Evolutionary conservation across 345 rosid species (phyloP).

Genomic region (Erucastrum elatum): DNA sequence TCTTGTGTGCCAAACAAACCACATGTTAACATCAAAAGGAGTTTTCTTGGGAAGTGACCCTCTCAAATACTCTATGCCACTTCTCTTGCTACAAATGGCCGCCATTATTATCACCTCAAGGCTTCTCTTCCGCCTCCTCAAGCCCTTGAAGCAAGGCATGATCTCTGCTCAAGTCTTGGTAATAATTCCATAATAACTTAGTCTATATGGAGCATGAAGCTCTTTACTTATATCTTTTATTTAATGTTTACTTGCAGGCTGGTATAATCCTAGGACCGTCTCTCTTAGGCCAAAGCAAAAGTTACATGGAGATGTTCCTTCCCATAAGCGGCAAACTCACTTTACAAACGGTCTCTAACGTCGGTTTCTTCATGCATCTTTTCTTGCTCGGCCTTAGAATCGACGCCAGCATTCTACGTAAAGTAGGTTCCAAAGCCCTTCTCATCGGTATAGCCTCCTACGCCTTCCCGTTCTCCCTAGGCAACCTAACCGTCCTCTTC

Average conservation of each 20-base stretch:
- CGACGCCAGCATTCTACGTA: constrained; percentile 35
- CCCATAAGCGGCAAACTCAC: constrained; percentile 28
- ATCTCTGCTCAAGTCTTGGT: constrained; percentile 40
- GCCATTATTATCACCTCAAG: constrained; percentile 35
- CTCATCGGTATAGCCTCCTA: constrained; percentile 36
- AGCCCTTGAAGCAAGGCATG: constrained; percentile 43
- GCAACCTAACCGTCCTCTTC: constrained; percentile 27
- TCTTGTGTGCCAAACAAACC: constrained; percentile 23
- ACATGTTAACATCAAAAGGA: constrained; percentile 29
- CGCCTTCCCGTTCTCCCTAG: constrained; percentile 28
- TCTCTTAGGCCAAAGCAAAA: constrained; percentile 22
- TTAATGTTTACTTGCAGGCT: constrained; percentile 22
- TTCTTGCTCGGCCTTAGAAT: constrained; percentile 39
- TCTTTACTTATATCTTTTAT: too few relatives aligned
- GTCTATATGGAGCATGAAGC: not conserved
- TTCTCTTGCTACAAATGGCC: constrained; percentile 37
- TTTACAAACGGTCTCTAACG: constrained; percentile 35
- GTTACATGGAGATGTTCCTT: constrained; percentile 2
- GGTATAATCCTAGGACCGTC: constrained; percentile 43
- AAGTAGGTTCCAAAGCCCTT: constrained; percentile 38
- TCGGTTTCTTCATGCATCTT: constrained; percentile 42
- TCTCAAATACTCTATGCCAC: constrained; percentile 34
- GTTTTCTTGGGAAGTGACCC: constrained; percentile 40
- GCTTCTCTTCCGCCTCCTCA: constrained; percentile 28
- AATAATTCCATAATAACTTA: too few relatives aligned